phyloP scores from a whole-genome alignment of 2,329 filamentous ascomycete genomes.

The Cladobotryum protrusum region DNA sequence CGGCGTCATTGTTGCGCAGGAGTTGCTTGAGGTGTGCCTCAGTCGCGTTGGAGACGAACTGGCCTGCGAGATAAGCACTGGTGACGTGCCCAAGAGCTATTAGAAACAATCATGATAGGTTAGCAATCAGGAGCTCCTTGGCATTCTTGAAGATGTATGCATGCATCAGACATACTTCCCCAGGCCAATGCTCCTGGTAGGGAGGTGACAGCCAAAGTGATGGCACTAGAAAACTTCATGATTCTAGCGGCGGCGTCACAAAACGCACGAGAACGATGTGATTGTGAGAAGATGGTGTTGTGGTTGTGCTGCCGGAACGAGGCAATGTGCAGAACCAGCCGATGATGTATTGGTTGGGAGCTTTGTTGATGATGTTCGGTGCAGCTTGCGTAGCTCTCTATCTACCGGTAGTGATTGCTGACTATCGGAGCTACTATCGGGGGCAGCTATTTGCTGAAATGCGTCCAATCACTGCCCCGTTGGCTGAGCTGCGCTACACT shows the following conservation, averaged over 20 bases:
- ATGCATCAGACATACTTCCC: conserved; percentile 31
- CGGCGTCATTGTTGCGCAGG: conserved; percentile 45
- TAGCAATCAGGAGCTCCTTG: neutral
- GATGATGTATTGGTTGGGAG: no score
- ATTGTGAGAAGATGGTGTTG: no score
- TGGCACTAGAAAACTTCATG: conserved; percentile 29
- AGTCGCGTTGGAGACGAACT: conserved; percentile 53
- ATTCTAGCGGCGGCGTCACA: neutral
- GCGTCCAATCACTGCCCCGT: no score
- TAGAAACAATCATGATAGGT: conserved; percentile 1
- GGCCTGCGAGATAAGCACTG: conserved; percentile 56
- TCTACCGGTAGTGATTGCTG: no score
- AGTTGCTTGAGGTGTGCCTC: conserved; percentile 51
- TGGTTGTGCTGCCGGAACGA: no score
- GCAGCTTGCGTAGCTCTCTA: no score
- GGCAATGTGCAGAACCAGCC: no score
- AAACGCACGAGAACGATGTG: no score
- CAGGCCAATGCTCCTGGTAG: conserved; percentile 33
- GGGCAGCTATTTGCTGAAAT: no score
- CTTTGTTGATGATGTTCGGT: no score
- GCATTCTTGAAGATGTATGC: conserved; percentile 7
- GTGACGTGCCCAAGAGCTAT: conserved; percentile 59
- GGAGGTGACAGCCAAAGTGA: conserved; percentile 27
- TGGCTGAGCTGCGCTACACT: no score
- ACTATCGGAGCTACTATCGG: no score